These are phyloP conservation scores for Cucurbita maxima DNA, from an alignment of 306 rosid genomes.

Conservation along the genomic window DNA sequence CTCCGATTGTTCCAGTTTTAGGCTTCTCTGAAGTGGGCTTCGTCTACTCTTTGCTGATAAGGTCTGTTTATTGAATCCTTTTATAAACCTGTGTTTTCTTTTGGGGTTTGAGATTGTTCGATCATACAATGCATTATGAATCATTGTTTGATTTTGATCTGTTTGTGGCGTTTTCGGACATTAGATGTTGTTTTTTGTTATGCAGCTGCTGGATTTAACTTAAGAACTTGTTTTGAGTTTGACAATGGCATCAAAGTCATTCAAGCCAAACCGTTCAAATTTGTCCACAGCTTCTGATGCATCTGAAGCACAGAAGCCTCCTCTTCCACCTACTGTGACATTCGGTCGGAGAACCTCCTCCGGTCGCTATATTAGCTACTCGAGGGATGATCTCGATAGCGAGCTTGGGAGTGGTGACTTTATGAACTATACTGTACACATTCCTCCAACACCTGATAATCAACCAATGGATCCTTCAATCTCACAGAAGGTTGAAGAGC, in stretches of 20 bases:
- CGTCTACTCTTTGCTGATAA: background rate
- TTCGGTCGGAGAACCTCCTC: conserved; percentile 79
- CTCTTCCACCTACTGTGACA: conserved; percentile 62
- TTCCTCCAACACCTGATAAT: conserved; percentile 90
- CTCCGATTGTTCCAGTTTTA: too few relatives aligned
- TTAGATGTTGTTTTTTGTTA: background rate
- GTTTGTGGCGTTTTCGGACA: background rate
- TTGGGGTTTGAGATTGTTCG: background rate
- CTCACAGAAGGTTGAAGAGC: conserved; percentile 90
- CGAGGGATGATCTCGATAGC: conserved; percentile 90
- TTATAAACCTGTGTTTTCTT: background rate
- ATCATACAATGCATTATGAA: background rate
- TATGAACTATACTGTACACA: conserved; percentile 73
- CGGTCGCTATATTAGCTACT: conserved; percentile 72
- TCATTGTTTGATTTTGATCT: background rate
- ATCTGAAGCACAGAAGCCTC: conserved; percentile 45
- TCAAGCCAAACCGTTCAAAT: conserved; percentile 43
- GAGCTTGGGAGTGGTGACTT: conserved; percentile 63
- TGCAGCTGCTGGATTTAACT: conserved; percentile 20
- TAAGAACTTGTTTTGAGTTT: conserved; percentile 3
- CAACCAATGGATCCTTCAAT: conserved; percentile 85
- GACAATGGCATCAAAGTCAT: conserved; percentile 54
- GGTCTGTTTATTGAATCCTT: background rate
- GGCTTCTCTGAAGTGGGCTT: too few relatives aligned
- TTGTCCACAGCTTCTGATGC: conserved; percentile 47